These are phyloP conservation scores for Pleurotus ostreatus DNA, from an alignment of 768 basidiomycete species.

Conservation along the genomic window DNA sequence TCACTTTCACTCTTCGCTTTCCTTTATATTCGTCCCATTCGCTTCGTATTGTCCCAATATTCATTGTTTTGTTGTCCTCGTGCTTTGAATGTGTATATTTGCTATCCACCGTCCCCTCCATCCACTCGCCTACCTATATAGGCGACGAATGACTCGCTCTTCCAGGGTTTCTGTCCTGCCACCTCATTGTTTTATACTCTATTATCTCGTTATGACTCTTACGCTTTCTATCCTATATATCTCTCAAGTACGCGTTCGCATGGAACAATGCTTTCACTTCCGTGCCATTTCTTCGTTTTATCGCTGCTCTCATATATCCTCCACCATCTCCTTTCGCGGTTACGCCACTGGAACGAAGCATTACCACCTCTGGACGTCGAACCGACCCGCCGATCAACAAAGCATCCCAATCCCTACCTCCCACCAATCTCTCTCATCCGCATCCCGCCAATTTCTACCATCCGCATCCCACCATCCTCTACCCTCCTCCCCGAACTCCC, in stretches of 20 bases:
- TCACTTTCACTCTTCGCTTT: slow-evolving; percentile 12
- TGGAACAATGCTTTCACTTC: background rate
- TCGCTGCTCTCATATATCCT: no score
- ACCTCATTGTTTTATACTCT: background rate
- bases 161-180: background rate
- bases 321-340: no score
- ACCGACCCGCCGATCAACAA: no score
- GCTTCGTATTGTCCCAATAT: background rate
- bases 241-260: background rate
- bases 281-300: no score
- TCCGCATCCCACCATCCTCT: no score
- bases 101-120: slow-evolving; percentile 25
- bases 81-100: slow-evolving; percentile 15
- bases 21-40: slow-evolving; percentile 13
- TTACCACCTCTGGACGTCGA: no score
- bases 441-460: no score
- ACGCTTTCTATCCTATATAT: background rate
- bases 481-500: no score
- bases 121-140: slow-evolving; percentile 27
- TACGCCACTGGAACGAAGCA: no score
- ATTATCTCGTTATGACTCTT: background rate
- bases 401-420: no score
- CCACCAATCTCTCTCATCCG: no score
- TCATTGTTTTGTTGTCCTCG: slow-evolving; percentile 6
- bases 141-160: no score